phyloP scores from a whole-genome alignment of 306 rosid species.

The Abrus pulchellus region DNA sequence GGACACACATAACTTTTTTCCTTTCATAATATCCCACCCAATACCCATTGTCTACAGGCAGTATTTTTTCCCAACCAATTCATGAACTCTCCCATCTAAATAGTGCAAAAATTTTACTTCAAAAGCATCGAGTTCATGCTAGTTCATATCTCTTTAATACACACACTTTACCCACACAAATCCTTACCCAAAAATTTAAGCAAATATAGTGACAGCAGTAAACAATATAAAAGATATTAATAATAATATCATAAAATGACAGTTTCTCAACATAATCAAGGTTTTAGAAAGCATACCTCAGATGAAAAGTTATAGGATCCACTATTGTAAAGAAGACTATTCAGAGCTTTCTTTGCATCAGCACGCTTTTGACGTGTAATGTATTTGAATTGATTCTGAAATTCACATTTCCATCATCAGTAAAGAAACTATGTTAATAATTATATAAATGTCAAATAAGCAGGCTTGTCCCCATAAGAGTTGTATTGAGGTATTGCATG shows the following conservation, averaged over 20 bases:
- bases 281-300: conserved; percentile 54
- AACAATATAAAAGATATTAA: conserved; percentile 30
- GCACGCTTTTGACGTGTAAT: conserved; percentile 82
- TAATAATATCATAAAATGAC: conserved; percentile 36
- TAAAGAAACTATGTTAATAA: conserved; percentile 30
- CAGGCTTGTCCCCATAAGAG: conserved; percentile 3
- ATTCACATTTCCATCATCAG: conserved; percentile 48
- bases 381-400: conserved; percentile 72
- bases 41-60: background rate
- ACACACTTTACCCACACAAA: conserved; percentile 9
- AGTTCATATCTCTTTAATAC: conserved; percentile 18
- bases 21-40: conserved; percentile 17
- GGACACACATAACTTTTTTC: background rate
- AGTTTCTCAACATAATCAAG: conserved; percentile 17
- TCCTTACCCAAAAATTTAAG: conserved; percentile 12
- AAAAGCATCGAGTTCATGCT: conserved; percentile 14
- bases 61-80: conserved; percentile 6
- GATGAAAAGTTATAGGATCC: conserved; percentile 64
- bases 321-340: conserved; percentile 71
- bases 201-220: conserved; percentile 18
- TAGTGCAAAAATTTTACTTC: background rate
- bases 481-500: background rate
- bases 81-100: background rate
- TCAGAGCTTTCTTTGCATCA: conserved; percentile 88
- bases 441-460: conserved; percentile 37